A percentile compares a stretch with the other conserved stretches of the same genome.
phyloP scores from a whole-genome alignment of 306 rosid genomes.

The Castanea mollissima region DNA sequence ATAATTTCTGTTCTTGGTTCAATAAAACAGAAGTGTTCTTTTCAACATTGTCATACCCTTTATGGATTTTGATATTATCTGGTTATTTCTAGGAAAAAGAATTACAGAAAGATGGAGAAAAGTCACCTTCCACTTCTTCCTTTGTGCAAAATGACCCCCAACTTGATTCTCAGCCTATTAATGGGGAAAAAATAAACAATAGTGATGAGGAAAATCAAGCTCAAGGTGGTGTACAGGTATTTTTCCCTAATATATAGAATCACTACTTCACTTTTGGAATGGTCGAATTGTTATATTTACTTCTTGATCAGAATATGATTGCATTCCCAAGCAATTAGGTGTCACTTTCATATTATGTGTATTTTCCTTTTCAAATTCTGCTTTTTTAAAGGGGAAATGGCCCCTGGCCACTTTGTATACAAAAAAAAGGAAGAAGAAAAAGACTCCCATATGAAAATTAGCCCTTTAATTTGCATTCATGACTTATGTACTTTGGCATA shows the following conservation, averaged over 20 bases:
- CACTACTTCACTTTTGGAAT: not conserved
- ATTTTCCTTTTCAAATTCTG: not conserved
- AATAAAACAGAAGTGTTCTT: not conserved
- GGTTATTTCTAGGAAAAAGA: constrained; percentile 49
- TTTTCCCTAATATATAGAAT: not conserved
- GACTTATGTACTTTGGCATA: not conserved
- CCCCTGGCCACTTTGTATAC: constrained; percentile 8
- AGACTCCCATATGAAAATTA: not conserved
- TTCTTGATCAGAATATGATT: not conserved
- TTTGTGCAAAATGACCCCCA: constrained; percentile 33
- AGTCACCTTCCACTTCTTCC: constrained; percentile 43
- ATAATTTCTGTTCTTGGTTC: not conserved
- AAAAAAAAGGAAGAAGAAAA: not conserved
- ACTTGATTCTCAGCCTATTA: constrained; percentile 32
- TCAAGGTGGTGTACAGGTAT: constrained; percentile 54
- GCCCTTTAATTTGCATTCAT: not conserved
- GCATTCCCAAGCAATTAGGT: not conserved
- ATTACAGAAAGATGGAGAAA: constrained; percentile 41
- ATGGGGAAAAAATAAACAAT: constrained; percentile 40
- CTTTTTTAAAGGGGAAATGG: not conserved
- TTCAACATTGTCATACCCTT: not conserved
- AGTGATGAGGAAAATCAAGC: constrained; percentile 48
- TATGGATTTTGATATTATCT: constrained; percentile 20
- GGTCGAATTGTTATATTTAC: not conserved
- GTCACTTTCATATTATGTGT: not conserved